phyloP scores from a whole-genome alignment of 2,329 filamentous ascomycete species.

The Aspergillus tamarii region DNA sequence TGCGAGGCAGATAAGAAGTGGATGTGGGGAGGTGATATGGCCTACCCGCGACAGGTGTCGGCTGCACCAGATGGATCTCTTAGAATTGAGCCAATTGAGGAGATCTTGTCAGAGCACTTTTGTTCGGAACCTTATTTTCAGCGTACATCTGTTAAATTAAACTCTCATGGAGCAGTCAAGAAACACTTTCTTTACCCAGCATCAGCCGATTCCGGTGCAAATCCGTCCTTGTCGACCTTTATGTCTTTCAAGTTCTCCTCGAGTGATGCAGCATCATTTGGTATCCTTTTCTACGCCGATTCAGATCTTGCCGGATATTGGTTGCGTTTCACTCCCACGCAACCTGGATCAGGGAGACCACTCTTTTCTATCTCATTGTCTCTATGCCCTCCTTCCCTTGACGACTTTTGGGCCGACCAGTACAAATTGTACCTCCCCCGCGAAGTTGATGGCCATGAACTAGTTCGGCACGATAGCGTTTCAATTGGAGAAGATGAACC shows the following conservation, averaged over 20 bases:
- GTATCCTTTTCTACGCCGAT: neutral
- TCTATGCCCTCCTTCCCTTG: neutral
- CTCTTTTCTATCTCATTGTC: conserved; percentile 1
- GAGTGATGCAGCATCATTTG: conserved; percentile 1
- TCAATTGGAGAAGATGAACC: neutral
- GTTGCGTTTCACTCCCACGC: neutral
- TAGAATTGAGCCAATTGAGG: neutral
- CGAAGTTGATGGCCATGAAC: neutral
- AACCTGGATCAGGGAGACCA: neutral
- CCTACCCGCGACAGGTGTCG: neutral
- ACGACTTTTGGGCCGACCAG: conserved; percentile 4
- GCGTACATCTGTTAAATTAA: neutral
- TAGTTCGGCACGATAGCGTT: neutral
- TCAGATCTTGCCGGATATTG: neutral
- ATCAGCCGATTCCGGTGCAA: neutral
- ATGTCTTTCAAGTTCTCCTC: conserved; percentile 3
- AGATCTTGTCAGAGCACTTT: neutral
- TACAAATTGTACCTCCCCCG: conserved; percentile 5
- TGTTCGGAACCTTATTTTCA: neutral
- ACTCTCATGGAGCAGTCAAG: neutral
- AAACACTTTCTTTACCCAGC: neutral
- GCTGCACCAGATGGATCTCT: neutral
- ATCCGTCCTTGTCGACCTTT: neutral
- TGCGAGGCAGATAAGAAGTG: neutral
- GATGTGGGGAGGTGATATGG: neutral